phyloP scores from a whole-genome alignment of 2,329 filamentous ascomycete genomes.

The Aspergillus sp. region DNA sequence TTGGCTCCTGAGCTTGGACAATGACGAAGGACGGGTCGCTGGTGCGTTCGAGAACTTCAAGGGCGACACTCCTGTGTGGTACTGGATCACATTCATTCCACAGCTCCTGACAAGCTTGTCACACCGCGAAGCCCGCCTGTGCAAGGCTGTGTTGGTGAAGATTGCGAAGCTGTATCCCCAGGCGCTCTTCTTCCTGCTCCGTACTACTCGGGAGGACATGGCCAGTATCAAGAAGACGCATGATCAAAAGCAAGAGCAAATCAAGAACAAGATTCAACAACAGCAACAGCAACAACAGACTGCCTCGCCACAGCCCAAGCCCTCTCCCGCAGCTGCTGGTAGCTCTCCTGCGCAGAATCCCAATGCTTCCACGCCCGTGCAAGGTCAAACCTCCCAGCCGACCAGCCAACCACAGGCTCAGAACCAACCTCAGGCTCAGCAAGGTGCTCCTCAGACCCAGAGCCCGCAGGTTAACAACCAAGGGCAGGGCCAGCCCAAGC shows the following conservation, averaged over 20 bases:
- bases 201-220: constrained; percentile 94
- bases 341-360: constrained; percentile 45
- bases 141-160: constrained; percentile 82
- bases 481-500: constrained; percentile 14
- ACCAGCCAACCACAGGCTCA: constrained; percentile 24
- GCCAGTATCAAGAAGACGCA: constrained; percentile 85
- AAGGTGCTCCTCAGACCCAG: constrained; percentile 16
- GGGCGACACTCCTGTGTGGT: constrained; percentile 96
- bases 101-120: constrained; percentile 89
- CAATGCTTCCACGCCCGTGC: constrained; percentile 24
- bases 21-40: constrained; percentile 77
- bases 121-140: constrained; percentile 84
- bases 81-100: constrained; percentile 99
- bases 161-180: constrained; percentile 96
- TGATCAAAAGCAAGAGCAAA: constrained; percentile 61
- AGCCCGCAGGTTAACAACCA: constrained; percentile 14
- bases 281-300: constrained; percentile 59
- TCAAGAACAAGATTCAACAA: constrained; percentile 62
- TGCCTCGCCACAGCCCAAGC: constrained; percentile 36
- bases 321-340: constrained; percentile 45
- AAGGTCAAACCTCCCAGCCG: constrained; percentile 24
- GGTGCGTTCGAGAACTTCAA: constrained; percentile 93
- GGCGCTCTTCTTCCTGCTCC: constrained; percentile 89
- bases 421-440: constrained; percentile 19
- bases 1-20: constrained; percentile 93